These are phyloP conservation scores for Fusarium subtropicale DNA, from an alignment of 2,329 filamentous ascomycete genomes.

Conservation along the genomic window DNA sequence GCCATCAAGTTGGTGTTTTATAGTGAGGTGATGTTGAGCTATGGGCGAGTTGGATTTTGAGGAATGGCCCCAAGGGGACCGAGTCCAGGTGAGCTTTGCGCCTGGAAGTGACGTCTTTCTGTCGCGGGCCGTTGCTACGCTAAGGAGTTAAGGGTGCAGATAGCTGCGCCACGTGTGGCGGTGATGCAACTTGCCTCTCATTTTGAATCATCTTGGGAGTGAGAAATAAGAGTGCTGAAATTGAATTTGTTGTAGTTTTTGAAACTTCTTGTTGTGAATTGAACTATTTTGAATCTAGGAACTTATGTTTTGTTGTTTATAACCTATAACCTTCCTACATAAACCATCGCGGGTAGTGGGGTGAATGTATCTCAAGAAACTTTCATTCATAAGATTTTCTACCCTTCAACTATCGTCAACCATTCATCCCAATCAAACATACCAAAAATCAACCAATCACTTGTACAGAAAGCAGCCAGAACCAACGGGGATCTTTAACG, in stretches of 20 bases:
- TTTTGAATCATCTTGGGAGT: background rate
- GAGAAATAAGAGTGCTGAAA: background rate
- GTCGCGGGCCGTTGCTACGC: conserved; percentile 15
- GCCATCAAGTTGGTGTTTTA: conserved; percentile 34
- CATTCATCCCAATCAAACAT: background rate
- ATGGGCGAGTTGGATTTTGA: conserved; percentile 40
- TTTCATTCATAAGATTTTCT: conserved; percentile 11
- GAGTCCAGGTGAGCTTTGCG: conserved; percentile 18
- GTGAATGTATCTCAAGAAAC: conserved; percentile 17
- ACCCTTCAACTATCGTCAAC: background rate
- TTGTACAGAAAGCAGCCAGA: background rate
- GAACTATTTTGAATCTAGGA: background rate
- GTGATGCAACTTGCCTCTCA: background rate
- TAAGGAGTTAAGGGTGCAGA: conserved; percentile 12
- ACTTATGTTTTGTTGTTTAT: background rate
- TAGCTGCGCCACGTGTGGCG: conserved; percentile 40
- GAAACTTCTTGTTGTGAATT: background rate
- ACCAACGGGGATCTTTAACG: background rate
- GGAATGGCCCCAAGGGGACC: conserved; percentile 23
- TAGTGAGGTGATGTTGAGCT: conserved; percentile 12
- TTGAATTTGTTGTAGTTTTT: background rate
- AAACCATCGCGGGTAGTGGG: conserved; percentile 8
- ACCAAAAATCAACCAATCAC: background rate
- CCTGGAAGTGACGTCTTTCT: conserved; percentile 36
- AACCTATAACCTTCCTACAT: no score